phyloP scores from a whole-genome alignment of 176 grass and related monocot genomes.

The Aechmea fasciata region DNA sequence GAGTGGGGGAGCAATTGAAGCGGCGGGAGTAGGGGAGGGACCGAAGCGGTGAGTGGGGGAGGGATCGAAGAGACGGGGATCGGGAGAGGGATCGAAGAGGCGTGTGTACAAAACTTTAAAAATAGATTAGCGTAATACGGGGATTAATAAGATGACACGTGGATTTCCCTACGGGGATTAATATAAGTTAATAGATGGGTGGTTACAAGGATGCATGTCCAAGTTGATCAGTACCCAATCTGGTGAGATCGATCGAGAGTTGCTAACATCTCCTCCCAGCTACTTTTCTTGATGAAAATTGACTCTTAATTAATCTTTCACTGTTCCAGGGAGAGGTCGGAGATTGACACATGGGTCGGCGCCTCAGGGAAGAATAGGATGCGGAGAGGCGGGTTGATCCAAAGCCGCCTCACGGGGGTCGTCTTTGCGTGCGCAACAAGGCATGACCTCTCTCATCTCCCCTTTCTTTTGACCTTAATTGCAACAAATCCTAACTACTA shows the following conservation, averaged over 20 bases:
- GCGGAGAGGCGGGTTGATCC: constrained; percentile 56
- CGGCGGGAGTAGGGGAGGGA: too few species aligned
- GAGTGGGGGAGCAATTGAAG: too few species aligned
- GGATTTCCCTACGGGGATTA: too few species aligned
- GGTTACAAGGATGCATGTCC: constrained; percentile 59
- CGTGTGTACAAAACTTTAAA: too few species aligned
- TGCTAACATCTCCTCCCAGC: too few species aligned
- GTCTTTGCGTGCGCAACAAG: constrained; percentile 44
- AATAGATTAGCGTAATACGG: too few species aligned
- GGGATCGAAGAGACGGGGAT: too few species aligned
- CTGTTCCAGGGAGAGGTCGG: constrained; percentile 46
- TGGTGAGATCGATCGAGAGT: constrained; percentile 40
- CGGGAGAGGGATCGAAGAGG: too few species aligned
- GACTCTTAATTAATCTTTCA: background rate
- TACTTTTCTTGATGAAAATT: background rate
- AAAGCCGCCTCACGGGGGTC: constrained; percentile 17
- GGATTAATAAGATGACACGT: too few species aligned
- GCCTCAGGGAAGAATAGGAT: constrained; percentile 62
- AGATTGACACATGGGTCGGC: constrained; percentile 59
- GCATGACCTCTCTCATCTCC: background rate
- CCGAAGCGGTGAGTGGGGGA: too few species aligned
- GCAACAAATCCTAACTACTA: background rate
- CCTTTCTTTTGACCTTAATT: background rate
- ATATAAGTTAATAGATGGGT: too few species aligned
- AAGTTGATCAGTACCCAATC: constrained; percentile 50